phyloP scores from a whole-genome alignment of 441 rosid species.

The Capsella rubella region DNA sequence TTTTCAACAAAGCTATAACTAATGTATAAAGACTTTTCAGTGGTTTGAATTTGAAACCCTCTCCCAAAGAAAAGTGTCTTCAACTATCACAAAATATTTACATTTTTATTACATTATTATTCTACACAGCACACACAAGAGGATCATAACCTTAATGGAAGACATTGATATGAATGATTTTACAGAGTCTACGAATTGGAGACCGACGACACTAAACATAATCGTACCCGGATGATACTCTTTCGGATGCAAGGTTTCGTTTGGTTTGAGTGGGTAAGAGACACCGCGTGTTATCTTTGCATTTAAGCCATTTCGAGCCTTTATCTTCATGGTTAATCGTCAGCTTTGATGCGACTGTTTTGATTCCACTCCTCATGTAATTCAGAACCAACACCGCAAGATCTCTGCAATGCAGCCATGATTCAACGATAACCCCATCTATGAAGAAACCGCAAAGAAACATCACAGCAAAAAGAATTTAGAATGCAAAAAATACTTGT shows the following conservation, averaged over 20 bases:
- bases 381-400: slow-evolving; percentile 51
- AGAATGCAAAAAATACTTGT: slow-evolving; percentile 2
- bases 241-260: slow-evolving; percentile 54
- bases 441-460: slow-evolving; percentile 8
- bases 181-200: slow-evolving; percentile 23
- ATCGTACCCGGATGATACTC: slow-evolving; percentile 53
- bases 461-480: background rate
- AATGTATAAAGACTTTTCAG: background rate
- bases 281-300: slow-evolving; percentile 68
- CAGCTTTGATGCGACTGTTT: slow-evolving; percentile 60
- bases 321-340: slow-evolving; percentile 57
- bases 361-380: slow-evolving; percentile 69
- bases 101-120: slow-evolving; percentile 32
- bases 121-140: slow-evolving; percentile 25
- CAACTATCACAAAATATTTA: slow-evolving; percentile 35
- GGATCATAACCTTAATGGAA: slow-evolving; percentile 19
- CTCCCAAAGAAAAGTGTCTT: background rate
- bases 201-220: slow-evolving; percentile 52
- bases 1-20: slow-evolving; percentile 2
- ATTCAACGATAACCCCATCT: slow-evolving; percentile 19
- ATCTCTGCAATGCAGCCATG: slow-evolving; percentile 60
- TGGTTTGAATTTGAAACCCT: background rate
- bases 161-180: slow-evolving; percentile 35
- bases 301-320: slow-evolving; percentile 64
- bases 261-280: slow-evolving; percentile 64